Base-by-base conservation (phyloP, 1,284 basidiomycete genomes). In the Fistulinella cinereoalba region DNA sequence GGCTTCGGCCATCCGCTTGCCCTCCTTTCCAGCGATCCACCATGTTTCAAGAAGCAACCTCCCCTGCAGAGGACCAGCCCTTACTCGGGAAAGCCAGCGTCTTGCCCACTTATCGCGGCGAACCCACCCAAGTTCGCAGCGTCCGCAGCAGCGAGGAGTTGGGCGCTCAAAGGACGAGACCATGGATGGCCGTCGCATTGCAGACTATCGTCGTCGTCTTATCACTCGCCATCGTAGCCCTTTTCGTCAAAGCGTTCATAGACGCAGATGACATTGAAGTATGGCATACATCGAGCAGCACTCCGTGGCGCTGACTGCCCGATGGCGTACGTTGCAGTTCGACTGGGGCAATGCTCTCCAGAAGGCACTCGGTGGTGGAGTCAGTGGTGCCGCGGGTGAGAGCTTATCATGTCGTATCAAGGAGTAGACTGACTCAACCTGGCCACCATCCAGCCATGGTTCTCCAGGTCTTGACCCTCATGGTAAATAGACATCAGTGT, bases 361-460 rank as follows among this genome's bases (percentile, higher is more conserved):
- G 70, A 80, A 73, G 38, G 92, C 92, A 6, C 73, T 89, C 0
- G 92, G 92, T 8, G 92, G 92, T 27, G 92, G 91, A 2, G 65
- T 93, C 39, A 90, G 88, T 51, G 91, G 91, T 45, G 91, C 91
- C 23, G 86, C 85, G 54, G 87, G 83, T 80, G n/a, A n/a, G n/a
- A n/a, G n/a, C n/a, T n/a, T n/a, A n/a, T n/a, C n/a, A 57, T 52
- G 71, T n/a, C n/a, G n/a, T 6, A 18, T 22, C 70, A 6, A 18
- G 19, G 19, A 25, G 11, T 19, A 22, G 25, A 3, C 18, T 8
- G 15, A 6, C 11, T n/a, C n/a, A n/a, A n/a, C n/a, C n/a, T n/a
- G n/a, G n/a, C n/a, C n/a, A n/a, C n/a, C n/a, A n/a, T n/a, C n/a
- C 18, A 78, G 92, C 91, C 0, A 94, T 94, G 92, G 77, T 95